phyloP scores from a whole-genome alignment of 1,284 basidiomycete genomes.

The Ceratobasidium theobromae region DNA sequence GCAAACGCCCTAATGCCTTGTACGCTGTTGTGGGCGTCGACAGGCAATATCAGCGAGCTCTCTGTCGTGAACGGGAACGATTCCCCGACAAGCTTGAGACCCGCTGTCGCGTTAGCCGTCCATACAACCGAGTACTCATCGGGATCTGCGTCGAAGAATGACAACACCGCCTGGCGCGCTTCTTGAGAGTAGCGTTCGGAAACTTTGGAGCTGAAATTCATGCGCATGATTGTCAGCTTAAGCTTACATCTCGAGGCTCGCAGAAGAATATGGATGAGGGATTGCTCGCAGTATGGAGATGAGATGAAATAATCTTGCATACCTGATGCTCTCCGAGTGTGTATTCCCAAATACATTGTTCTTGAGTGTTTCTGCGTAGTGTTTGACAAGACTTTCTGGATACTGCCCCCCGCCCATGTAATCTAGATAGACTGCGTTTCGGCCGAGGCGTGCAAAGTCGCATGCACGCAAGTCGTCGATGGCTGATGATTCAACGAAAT shows the following conservation, averaged over 20 bases:
- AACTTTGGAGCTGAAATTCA: constrained; percentile 59
- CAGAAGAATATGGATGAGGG: constrained; percentile 26
- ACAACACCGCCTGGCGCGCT: constrained; percentile 66
- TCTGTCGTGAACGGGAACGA: constrained; percentile 65
- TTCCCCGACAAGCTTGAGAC: constrained; percentile 78
- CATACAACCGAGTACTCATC: constrained; percentile 74
- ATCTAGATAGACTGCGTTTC: constrained; percentile 60
- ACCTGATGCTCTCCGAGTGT: constrained; percentile 77
- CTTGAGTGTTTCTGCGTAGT: constrained; percentile 66
- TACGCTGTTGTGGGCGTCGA: constrained; percentile 80
- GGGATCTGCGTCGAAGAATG: constrained; percentile 71
- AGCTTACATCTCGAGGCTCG: neutral
- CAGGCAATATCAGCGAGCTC: constrained; percentile 62
- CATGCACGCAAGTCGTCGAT: constrained; percentile 67
- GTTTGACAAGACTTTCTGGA: constrained; percentile 68
- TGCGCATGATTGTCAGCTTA: constrained; percentile 24
- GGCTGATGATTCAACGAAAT: constrained; percentile 50
- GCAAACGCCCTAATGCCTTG: constrained; percentile 79
- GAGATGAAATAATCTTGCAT: constrained; percentile 38
- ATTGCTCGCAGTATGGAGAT: too few species aligned
- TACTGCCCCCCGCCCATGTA: constrained; percentile 80
- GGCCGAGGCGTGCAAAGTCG: constrained; percentile 67
- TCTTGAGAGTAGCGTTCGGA: constrained; percentile 65
- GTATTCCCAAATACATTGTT: constrained; percentile 73
- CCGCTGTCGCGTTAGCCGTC: constrained; percentile 75